Evolutionary conservation across 176 grass and related monocot genomes (phyloP), one percentile per base, ranked within the genome.

Genomic region (Secale cereale): DNA sequence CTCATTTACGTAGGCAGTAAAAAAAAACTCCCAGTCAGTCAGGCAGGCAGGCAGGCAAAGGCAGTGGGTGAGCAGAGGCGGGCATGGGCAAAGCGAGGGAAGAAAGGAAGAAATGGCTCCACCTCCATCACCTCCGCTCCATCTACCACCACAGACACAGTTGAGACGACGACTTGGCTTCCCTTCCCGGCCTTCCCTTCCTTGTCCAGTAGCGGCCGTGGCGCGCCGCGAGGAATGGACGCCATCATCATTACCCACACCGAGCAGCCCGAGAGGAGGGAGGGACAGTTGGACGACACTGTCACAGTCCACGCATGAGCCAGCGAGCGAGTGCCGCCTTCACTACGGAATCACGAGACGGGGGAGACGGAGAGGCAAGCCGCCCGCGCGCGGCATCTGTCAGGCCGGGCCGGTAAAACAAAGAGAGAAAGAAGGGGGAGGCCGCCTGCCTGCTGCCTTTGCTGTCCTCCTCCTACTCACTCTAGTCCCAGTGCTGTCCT

Each of bases 281-380:
- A 52, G 48, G 71, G 41, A 70, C 64, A 2, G 60, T 6, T 17
- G 33, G 67, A 41, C 35, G 82, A 62, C 84, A 30, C 33, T 46
- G 80, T 83, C 88, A 83, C 84, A 65, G 65, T 90, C 84, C 33
- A 65, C 88, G 31, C 74, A 79, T 83, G 40, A 43, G 40, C 40
- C 3, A 16, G 43, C 11, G 13, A 48, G 46, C 5, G 16, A 54
- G 50, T 1, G 19, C 22, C 52, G 52, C 52, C 52, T 56, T 56
- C 52, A 50, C 14, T 27, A 3, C 14, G 71, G 71, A 2, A 72
- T 72, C 69, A 71, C 69, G n/a, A 74, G 65, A 64, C 12, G 2
- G 61, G 60, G 23, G 8, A 20, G 57, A n/a, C 7, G 57, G 66
- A 31, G 6, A 46, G 40, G 65, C 40, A 62, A 64, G 70, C 48